Percentiles rank a stretch among this genome's conserved stretches.
Conservation (phyloP, 257 asterid species). For the Knoxia roxburghii region DNA sequence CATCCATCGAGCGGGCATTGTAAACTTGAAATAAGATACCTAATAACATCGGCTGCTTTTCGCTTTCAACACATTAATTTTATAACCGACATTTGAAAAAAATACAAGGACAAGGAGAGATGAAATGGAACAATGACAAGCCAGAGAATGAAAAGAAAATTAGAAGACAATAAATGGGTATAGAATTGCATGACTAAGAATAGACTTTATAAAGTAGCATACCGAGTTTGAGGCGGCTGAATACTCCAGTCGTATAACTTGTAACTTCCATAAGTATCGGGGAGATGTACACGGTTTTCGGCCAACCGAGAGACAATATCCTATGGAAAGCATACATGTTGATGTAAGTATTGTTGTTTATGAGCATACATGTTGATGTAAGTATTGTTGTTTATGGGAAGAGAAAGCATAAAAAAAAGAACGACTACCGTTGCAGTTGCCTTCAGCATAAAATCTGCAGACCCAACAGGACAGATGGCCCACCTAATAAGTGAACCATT, state of each 20-base stretch:
- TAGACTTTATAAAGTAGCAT: conserved; percentile 12
- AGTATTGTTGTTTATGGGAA: neutral
- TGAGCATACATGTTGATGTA: too few relatives aligned
- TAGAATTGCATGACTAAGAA: too few relatives aligned
- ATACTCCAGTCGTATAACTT: conserved; percentile 53
- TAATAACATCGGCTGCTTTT: neutral
- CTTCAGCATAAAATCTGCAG: conserved; percentile 52
- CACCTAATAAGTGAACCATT: conserved; percentile 63
- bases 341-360: neutral
- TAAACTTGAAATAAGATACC: neutral
- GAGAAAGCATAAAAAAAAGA: neutral
- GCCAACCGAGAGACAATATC: conserved; percentile 53
- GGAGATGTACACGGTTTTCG: conserved; percentile 50
- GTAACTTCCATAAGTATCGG: conserved; percentile 73
- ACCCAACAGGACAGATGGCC: conserved; percentile 63
- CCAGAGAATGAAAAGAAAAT: neutral
- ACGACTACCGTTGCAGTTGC: conserved; percentile 61
- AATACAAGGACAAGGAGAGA: neutral
- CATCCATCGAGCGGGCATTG: neutral
- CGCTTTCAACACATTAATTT: neutral
- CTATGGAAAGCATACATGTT: conserved; percentile 31
- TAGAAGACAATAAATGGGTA: too few relatives aligned
- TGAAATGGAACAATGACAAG: neutral
- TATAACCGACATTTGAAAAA: neutral
- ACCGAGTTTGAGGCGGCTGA: conserved; percentile 63